Base-by-base conservation (phyloP, 805 yeast species). In the Saturnispora halmiae region DNA sequence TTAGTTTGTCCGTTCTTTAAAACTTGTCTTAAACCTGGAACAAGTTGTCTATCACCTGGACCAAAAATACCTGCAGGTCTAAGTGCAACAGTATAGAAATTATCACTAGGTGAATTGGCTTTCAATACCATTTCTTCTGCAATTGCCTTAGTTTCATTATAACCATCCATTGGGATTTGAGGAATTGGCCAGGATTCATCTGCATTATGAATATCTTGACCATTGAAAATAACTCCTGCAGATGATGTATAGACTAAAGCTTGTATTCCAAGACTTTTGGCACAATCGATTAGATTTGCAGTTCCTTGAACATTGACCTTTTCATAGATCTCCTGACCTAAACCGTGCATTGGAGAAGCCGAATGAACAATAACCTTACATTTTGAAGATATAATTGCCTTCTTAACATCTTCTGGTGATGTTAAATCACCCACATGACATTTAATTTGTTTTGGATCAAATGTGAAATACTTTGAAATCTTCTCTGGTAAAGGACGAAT, bases 31-130 rank as follows among this genome's bases (percentile, higher is more conserved):
- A 92, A 67, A 3, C 94, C 95, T 10, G 98, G 98, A 34, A 92
- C 92, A 54, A 92, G 66, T 60, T 92, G 99, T 46, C 98, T 76
- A 60, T 92, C 98, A 33, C 98, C 97, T 5, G 97, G 98, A 4
- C 98, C 99, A 65, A 92, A 92, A 36, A 92, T 87, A 30, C 98
- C 99, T 1, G 98, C 96, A 1, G 98, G 98, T 47, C 99, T 75
- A 36, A 92, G 63, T 2, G 96, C 92, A 28, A 84, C 82, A 0
- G 98, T 92, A 36, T 72, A 64, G 48, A 88, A 73, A 2, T 66
- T 67, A 11, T 68, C 65, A 1, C 64, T 59, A n/a, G 64, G 63
- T 36, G 73, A 72, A 59, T 86, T 83, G 14, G 94, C 83, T 16
- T 72, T 64, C 54, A 88, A 68, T 2, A 87, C 95, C 64, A 78